Evolutionary conservation across 1,284 basidiomycete genomes (phyloP).

Genomic region (Athelia psychrophila): DNA sequence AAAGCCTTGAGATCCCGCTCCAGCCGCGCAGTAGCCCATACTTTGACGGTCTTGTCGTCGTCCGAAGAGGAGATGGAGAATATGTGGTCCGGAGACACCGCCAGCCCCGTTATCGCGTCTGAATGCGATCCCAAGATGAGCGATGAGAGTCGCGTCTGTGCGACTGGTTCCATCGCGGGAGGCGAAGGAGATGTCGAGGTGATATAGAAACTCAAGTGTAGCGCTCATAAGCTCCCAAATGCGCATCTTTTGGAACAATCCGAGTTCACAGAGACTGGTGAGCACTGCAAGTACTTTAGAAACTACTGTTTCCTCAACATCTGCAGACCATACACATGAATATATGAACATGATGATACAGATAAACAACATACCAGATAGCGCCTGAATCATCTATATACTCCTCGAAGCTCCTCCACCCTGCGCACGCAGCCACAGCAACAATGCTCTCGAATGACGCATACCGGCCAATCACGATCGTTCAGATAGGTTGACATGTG

Average conservation of each 20-base stretch:
- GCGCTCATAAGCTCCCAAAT: constrained; percentile 93
- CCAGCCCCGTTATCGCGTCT: constrained; percentile 53
- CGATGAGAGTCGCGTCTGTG: constrained; percentile 76
- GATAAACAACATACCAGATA: constrained; percentile 64
- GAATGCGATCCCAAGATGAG: constrained; percentile 76
- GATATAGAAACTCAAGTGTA: constrained; percentile 87
- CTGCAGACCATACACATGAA: constrained; percentile 39
- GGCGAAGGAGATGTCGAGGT: constrained; percentile 87
- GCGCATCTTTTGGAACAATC: constrained; percentile 87
- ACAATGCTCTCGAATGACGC: no score
- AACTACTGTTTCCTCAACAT: constrained; percentile 91
- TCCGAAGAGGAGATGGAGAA: no score
- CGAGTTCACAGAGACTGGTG: constrained; percentile 84
- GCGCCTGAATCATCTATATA: constrained; percentile 91
- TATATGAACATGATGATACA: constrained; percentile 6
- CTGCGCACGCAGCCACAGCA: constrained; percentile 91
- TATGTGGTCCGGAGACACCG: constrained; percentile 50
- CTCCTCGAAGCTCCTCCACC: constrained; percentile 83
- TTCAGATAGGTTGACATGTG: constrained; percentile 99
- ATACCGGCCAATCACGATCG: constrained; percentile 88
- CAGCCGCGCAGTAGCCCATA: no score
- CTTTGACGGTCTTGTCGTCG: no score
- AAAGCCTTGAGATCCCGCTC: constrained; percentile 26
- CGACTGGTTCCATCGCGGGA: constrained; percentile 57
- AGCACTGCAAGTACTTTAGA: constrained; percentile 84